phyloP scores from a whole-genome alignment of 2,329 filamentous ascomycete genomes.

The Paramyrothecium sp. region DNA sequence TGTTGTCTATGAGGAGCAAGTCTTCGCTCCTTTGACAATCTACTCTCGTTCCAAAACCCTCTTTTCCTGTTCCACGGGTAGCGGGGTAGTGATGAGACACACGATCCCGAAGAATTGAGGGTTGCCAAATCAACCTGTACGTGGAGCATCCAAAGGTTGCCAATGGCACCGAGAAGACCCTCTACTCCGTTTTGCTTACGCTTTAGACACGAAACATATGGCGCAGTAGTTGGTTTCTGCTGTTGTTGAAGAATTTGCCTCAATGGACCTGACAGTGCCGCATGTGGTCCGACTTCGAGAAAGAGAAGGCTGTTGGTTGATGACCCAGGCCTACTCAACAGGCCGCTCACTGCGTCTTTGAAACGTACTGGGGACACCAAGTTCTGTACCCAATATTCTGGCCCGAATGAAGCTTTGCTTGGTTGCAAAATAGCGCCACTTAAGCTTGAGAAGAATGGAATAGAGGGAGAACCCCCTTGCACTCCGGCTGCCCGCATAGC shows the following conservation, averaged over 20 bases:
- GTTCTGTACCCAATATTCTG: slow-evolving; percentile 26
- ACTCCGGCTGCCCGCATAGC: slow-evolving; percentile 11
- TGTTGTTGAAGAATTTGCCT: slow-evolving; percentile 16
- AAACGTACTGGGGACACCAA: slow-evolving; percentile 26
- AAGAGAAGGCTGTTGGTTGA: slow-evolving; percentile 10
- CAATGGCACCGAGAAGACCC: slow-evolving; percentile 21
- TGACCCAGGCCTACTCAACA: slow-evolving; percentile 1
- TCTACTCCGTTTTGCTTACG: slow-evolving; percentile 12
- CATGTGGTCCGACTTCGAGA: slow-evolving; percentile 24
- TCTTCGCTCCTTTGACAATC: slow-evolving; percentile 20
- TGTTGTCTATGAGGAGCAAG: slow-evolving; percentile 30
- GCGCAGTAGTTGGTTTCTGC: background rate
- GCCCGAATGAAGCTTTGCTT: slow-evolving; percentile 5
- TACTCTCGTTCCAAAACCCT: slow-evolving; percentile 27
- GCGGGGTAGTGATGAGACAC: slow-evolving; percentile 25
- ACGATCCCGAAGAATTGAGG: slow-evolving; percentile 6
- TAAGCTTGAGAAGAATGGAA: slow-evolving; percentile 25
- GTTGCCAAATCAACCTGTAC: slow-evolving; percentile 15
- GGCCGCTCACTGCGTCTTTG: slow-evolving; percentile 9
- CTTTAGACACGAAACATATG: slow-evolving; percentile 11
- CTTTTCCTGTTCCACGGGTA: slow-evolving; percentile 37
- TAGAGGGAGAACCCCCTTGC: background rate
- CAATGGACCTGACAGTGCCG: slow-evolving; percentile 19
- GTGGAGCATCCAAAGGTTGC: slow-evolving; percentile 9
- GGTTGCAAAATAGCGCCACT: slow-evolving; percentile 21